Evolutionary conservation across 1,284 basidiomycete genomes (phyloP), one percentile per base, ranked within the genome.

Genomic region (Pascua sp.): DNA sequence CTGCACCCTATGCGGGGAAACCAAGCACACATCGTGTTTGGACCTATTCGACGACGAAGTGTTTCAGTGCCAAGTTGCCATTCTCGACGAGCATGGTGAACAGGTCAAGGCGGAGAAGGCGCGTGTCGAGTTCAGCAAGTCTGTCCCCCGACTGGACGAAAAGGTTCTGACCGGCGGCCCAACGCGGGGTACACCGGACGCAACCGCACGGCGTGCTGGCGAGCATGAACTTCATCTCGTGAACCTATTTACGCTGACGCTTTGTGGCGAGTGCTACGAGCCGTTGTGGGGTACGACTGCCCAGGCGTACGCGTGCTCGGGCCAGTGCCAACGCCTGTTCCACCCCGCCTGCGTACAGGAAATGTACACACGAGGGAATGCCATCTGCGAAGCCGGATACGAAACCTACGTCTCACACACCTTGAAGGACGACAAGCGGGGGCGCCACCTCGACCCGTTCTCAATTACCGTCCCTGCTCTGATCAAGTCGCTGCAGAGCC

Each of bases 201-300:
- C 67, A 0, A 66, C 66, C 0, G 17, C 38, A 1, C 53, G 65
- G 13, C 53, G 39, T 41, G 51, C 65, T 1, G 73, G 73, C 1
- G 60, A 67, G 51, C 75, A 77, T 48, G 55, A 57, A 1, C 57
- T 76, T 1, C 52, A 51, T 12, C 60, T 77, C 7, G 81, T 85
- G 60, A 89, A 87, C 65, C 71, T 88, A 16, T 90, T 91, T 75
- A 86, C 84, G 24, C 73, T 90, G 9, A 82, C 83, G 9, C 78
- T 88, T 3, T 91, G 89, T 67, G 80, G 81, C 56, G 69, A 81
- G 13, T 91, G 89, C 69, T 79, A 74, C 15, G 73, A 80, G 47
- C 89, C 89, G 4, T 78, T 90, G 4, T 91, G 89, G 88, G 89
- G 89, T 0, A 80, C 77, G 52, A 74, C 79, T 11, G 72, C 75